These are phyloP conservation scores for Baorangia bicolor DNA, from an alignment of 768 basidiomycete genomes.

Conservation along the genomic window DNA sequence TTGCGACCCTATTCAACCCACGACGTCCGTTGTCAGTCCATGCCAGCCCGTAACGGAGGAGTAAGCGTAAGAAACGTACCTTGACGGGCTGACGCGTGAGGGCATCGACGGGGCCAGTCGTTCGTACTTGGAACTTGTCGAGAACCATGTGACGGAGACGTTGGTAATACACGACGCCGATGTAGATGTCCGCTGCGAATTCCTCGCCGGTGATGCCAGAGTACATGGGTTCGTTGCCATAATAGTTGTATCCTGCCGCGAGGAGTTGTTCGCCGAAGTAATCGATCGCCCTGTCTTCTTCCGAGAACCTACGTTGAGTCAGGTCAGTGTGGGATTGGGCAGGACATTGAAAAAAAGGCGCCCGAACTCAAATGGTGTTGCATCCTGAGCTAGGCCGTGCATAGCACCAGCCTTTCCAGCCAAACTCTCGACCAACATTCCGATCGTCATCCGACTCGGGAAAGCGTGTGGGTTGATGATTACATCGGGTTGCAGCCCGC, in stretches of 20 bases:
- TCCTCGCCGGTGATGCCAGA: slow-evolving; percentile 99
- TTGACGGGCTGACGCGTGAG: slow-evolving; percentile 97
- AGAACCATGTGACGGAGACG: slow-evolving; percentile 98
- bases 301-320: slow-evolving; percentile 67
- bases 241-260: slow-evolving; percentile 96
- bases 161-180: slow-evolving; percentile 98
- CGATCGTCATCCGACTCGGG: slow-evolving; percentile 99
- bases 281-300: slow-evolving; percentile 94
- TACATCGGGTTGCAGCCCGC: slow-evolving; percentile 97
- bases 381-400: slow-evolving; percentile 98
- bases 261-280: slow-evolving; percentile 96
- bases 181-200: slow-evolving; percentile 97
- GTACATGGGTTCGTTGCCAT: slow-evolving; percentile 99
- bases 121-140: slow-evolving; percentile 99
- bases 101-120: slow-evolving; percentile 95
- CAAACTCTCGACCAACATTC: slow-evolving; percentile 99
- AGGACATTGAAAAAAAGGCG: slow-evolving; percentile 2
- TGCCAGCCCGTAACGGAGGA: background rate
- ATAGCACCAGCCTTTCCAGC: slow-evolving; percentile 99
- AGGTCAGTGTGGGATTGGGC: slow-evolving; percentile 9
- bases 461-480: slow-evolving; percentile 99
- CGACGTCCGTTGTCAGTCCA: slow-evolving; percentile 4
- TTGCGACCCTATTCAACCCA: slow-evolving; percentile 76
- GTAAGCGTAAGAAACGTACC: slow-evolving; percentile 42
- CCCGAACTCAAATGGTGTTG: slow-evolving; percentile 93